Evolutionary conservation across 108 stramenopile species (phyloP), one percentile per base, ranked within the genome.

Genomic region (Skeletonema menzelii): DNA sequence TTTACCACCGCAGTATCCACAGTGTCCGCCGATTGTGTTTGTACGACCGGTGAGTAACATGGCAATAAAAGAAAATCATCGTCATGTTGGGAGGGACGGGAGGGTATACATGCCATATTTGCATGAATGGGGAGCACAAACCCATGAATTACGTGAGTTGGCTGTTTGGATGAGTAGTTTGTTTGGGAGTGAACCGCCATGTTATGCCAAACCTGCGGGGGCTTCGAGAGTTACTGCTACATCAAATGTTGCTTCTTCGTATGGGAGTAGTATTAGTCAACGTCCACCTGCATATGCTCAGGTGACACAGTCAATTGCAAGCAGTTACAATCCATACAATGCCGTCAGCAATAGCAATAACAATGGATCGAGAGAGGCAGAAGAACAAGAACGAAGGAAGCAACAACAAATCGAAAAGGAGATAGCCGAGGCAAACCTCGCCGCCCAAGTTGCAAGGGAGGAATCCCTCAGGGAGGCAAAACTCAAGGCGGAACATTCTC

Each of bases 121-220:
- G 70, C 91, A 94, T 66, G 86, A 93, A 72, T 99, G 98, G 98
- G 79, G 73, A 17, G 59, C 85, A 3, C 65, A 70, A 11, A 77
- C 89, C 1, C 87, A 92, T 70, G 85, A 87, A 55, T 79, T 99
- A 19, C 77, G 81, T 4, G 88, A 95, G 77, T 74, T 97, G 73
- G 85, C 86, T 30, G 86, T 85, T 15, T 85, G 75, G 59, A 92
- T 97, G 95, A 90, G 87, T 32, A 78, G 75, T 46, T 87, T 97
- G 40, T 99, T 99, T 77, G 92, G 93, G 6, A 82, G 77, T 26
- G 97, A 98, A 58, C 98, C 98, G 10, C 98, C 98, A 11, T 92
- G 97, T 46, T 98, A 91, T 81, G 81, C 95, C 47, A 88, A 75
- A 53, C 80, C 73, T 27, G 60, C 34, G 40, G 56, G 47, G 35